Base-by-base conservation (phyloP, 805 yeast genomes). In the Candida pseudofarinosa region DNA sequence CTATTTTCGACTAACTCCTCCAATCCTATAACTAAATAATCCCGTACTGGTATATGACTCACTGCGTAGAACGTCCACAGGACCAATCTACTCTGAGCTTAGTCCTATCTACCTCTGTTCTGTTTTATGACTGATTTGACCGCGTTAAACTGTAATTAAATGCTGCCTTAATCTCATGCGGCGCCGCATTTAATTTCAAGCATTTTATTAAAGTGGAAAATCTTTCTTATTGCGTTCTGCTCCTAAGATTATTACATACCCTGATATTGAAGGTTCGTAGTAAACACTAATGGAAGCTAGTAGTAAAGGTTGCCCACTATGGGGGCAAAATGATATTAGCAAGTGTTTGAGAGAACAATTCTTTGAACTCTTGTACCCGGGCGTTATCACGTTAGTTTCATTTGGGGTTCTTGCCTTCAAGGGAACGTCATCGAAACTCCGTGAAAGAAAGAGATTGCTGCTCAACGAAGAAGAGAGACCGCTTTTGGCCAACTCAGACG, bases 241-340 rank as follows among this genome's bases (percentile, higher is more conserved):
- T 23, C 28, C 28, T 23, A 10, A 23, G 10, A 10, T 7, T 23
- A 23, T 23, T 23, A 23, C 28, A 23, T 23, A 23, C 10, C 10
- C 28, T 6, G 6, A 23, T 23, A 7, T 23, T 23, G 28, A 23
- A 23, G 28, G 28, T 23, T 23, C 28, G 10, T 10, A 23, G 28
- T 23, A 23, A 10, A 23, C 28, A 23, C n/a, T 23, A 10, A 23
- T 10, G 10, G 10, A 23, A 7, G 10, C 28, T 23, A 23, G 28
- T 23, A 10, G 28, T 7, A 23, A 6, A 7, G 10, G 32, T 10
- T 45, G 62, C 54, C 45, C 47, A 34, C 43, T 58, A 48, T 83
- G 88, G 88, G 62, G 67, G 47, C 78, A 73, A 45, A 88, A 83
- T 53, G 88, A 83, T 56, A 55, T 83, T 33, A 75, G 83, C 1